phyloP scores from a whole-genome alignment of 2,329 filamentous ascomycete species.

The Aspergillus sp. region DNA sequence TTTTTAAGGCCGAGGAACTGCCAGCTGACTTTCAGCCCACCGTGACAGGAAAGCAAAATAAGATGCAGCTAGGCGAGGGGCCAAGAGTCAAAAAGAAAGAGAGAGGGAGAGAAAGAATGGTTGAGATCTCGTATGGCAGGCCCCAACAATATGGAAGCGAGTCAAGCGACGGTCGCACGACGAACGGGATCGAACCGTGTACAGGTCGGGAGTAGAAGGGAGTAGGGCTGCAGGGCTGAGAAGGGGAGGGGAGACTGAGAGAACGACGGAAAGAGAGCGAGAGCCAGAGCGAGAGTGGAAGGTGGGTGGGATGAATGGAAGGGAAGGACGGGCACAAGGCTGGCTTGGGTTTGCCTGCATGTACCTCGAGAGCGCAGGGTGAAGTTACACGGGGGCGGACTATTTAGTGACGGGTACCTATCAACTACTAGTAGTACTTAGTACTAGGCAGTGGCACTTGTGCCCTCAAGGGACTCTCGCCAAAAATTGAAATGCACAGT shows the following conservation, averaged over 20 bases:
- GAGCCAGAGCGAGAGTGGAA: neutral
- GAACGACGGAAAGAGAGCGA: neutral
- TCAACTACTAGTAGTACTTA: no score
- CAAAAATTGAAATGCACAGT: neutral
- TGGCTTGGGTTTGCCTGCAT: neutral
- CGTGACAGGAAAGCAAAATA: no score
- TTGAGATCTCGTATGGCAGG: neutral
- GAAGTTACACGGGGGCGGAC: no score
- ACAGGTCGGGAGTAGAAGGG: neutral
- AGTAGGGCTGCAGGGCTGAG: slow-evolving; percentile 30
- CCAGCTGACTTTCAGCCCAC: no score
- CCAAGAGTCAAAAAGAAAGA: neutral
- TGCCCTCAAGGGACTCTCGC: neutral
- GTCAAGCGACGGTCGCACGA: neutral
- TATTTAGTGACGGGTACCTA: no score
- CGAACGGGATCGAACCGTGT: neutral
- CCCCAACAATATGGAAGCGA: neutral
- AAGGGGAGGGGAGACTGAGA: neutral
- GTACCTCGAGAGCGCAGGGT: neutral
- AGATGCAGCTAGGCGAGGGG: neutral
- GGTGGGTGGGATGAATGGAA: neutral
- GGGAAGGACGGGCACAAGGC: neutral
- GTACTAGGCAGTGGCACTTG: neutral
- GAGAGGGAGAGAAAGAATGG: neutral
- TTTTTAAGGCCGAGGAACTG: no score